Conservation (phyloP, 345 rosid genomes). For the Lenwebbia sp. region DNA sequence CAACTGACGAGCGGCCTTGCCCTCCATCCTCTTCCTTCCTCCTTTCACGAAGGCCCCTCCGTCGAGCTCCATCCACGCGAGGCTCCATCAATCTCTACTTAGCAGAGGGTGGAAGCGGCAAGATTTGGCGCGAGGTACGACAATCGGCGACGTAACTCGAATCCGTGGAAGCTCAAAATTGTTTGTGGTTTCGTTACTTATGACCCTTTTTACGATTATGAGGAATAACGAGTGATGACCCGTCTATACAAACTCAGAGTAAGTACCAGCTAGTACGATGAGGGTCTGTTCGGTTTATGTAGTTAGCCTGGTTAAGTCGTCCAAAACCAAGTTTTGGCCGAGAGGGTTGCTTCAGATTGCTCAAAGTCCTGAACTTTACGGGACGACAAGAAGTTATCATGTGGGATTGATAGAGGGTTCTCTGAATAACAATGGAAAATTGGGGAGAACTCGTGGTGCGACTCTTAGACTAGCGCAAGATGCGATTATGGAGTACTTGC, state of each 20-base stretch:
- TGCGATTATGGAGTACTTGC: conserved; percentile 64
- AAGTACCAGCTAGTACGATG: conserved; percentile 16
- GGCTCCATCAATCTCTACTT: not conserved
- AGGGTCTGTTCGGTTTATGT: conserved; percentile 23
- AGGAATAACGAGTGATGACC: conserved; percentile 17
- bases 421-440: conserved; percentile 1
- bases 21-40: not conserved
- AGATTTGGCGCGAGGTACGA: not conserved
- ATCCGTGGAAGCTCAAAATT: not conserved
- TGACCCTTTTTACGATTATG: not conserved
- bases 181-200: not conserved
- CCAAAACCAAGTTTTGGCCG: conserved; percentile 9
- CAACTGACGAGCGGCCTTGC: not conserved
- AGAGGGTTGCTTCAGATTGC: conserved; percentile 5
- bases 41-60: not conserved
- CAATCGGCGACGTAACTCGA: not conserved
- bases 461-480: conserved; percentile 38
- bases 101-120: not conserved
- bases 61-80: not conserved
- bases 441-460: conserved; percentile 10
- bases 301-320: conserved; percentile 5
- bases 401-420: not conserved
- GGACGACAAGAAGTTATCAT: conserved; percentile 6
- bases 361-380: conserved; percentile 30
- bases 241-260: conserved; percentile 20